phyloP scores from a whole-genome alignment of 345 rosid genomes.

The Sonneratia alba region DNA sequence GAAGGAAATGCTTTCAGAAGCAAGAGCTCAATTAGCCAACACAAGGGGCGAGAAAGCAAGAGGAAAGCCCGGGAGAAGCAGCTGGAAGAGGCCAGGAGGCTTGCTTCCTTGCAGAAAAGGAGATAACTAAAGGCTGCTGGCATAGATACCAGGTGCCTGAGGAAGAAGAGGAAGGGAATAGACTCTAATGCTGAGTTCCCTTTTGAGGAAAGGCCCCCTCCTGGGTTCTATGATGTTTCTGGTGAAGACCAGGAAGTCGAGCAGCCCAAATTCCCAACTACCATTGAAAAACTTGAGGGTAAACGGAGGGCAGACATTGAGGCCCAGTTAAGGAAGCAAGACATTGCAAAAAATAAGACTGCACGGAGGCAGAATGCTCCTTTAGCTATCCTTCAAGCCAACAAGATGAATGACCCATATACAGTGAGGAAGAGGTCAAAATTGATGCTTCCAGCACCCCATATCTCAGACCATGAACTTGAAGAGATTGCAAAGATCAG shows the following conservation, averaged over 20 bases:
- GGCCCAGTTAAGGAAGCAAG: slow-evolving; percentile 80
- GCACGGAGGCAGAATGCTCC: slow-evolving; percentile 95
- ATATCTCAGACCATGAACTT: slow-evolving; percentile 87
- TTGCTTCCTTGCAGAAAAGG: slow-evolving; percentile 96
- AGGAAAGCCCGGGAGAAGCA: slow-evolving; percentile 98
- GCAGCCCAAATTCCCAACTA: slow-evolving; percentile 73
- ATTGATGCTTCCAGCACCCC: slow-evolving; percentile 96
- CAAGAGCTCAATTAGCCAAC: slow-evolving; percentile 90
- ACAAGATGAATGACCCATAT: slow-evolving; percentile 95
- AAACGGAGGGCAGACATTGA: slow-evolving; percentile 83
- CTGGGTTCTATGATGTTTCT: slow-evolving; percentile 80
- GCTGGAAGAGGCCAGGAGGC: slow-evolving; percentile 98
- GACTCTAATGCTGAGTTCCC: slow-evolving; percentile 98
- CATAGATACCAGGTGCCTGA: slow-evolving; percentile 66
- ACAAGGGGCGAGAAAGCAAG: slow-evolving; percentile 98
- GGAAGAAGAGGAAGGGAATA: slow-evolving; percentile 88
- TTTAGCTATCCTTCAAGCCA: slow-evolving; percentile 87
- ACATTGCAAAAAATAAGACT: slow-evolving; percentile 76
- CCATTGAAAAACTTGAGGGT: slow-evolving; percentile 94
- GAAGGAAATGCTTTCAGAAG: slow-evolving; percentile 99
- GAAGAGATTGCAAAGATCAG: slow-evolving; percentile 99
- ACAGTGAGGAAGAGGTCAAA: slow-evolving; percentile 91
- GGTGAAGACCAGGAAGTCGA: slow-evolving; percentile 87
- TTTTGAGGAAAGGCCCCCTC: slow-evolving; percentile 93
- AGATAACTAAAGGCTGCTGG: slow-evolving; percentile 99